Base-by-base conservation (phyloP, 2,329 filamentous ascomycete species). In the Neonectria magnoliae region DNA sequence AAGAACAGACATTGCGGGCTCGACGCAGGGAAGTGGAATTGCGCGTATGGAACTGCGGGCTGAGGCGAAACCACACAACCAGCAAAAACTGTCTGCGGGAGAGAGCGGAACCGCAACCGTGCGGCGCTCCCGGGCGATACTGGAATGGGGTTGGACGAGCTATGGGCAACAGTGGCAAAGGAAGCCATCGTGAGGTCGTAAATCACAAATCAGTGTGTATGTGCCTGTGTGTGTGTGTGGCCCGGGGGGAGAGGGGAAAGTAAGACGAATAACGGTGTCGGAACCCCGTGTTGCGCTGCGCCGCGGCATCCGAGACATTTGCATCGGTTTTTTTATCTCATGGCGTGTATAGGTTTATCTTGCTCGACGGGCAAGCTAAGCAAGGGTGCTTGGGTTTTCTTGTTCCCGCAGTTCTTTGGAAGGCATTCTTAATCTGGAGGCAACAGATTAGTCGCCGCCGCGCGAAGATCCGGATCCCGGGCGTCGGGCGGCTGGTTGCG, bases 21-120 rank as follows among this genome's bases (percentile, higher is more conserved):
- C 13, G 27, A 57, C 25, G 60, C 60, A 62, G 45, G 53, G 25
- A 53, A 62, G 60, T 62, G 60, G 60, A 62, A 62, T 62, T 44
- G 36, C 29, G 52, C 8, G 33, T 48, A 47, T 53, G 41, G 45
- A 14, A 14, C 33, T 52, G 54, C 47, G 54, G 60, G 47, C 47
- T 38, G 57, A 38, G 29, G 45, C 52, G 60, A 47, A 45, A 48
- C 52, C 53, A 25, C 41, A 27, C 22, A 20, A n/a, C 25, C n/a
- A 18, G 20, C 45, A n/a, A 57, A 33, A 36, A 54, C 25, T 41
- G 25, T 27, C 8, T n/a, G 20, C 10, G 27, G 45, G 29, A 42
- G 36, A 36, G 29, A 45, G 50, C 55, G 60, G 60, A 63, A 48
- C 55, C 55, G 55, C 55, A 57, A 48, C 31, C 54, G 22, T 57